Conservation (phyloP, 2,329 filamentous ascomycete species). For the Ilyonectria robusta region DNA sequence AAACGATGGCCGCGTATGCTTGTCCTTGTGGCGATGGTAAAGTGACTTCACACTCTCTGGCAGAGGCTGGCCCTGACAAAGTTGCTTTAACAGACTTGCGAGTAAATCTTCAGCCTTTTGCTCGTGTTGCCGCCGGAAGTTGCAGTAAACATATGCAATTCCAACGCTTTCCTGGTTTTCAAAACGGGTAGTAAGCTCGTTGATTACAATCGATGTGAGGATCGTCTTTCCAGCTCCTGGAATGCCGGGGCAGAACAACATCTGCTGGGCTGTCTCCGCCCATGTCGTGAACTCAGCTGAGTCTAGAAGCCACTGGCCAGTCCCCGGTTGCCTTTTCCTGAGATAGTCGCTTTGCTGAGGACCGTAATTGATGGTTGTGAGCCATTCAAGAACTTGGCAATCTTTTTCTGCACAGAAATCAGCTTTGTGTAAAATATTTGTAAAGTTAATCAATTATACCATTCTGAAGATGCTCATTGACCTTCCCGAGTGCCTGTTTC, state of each 20-base stretch:
- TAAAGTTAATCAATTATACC: too few relatives aligned
- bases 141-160: neutral
- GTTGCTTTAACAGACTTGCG: constrained; percentile 1
- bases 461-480: too few relatives aligned
- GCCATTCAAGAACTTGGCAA: constrained; percentile 51
- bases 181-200: neutral
- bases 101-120: neutral
- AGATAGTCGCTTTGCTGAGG: constrained; percentile 56
- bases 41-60: neutral
- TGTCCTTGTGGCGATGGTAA: neutral
- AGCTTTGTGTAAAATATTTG: too few relatives aligned
- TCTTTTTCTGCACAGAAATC: neutral
- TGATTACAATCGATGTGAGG: neutral
- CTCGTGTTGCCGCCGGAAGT: neutral
- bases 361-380: constrained; percentile 53
- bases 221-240: constrained; percentile 18
- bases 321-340: constrained; percentile 50
- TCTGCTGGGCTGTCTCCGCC: constrained; percentile 41
- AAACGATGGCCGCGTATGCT: neutral
- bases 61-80: neutral
- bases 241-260: constrained; percentile 57
- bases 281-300: constrained; percentile 51
- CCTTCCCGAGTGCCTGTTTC: too few relatives aligned
- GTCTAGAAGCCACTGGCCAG: constrained; percentile 59
- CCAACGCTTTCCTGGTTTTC: neutral